A percentile compares a stretch with the other conserved stretches of the same genome.
Conservation (phyloP, 805 yeast genomes). For the Candida ulmi region DNA sequence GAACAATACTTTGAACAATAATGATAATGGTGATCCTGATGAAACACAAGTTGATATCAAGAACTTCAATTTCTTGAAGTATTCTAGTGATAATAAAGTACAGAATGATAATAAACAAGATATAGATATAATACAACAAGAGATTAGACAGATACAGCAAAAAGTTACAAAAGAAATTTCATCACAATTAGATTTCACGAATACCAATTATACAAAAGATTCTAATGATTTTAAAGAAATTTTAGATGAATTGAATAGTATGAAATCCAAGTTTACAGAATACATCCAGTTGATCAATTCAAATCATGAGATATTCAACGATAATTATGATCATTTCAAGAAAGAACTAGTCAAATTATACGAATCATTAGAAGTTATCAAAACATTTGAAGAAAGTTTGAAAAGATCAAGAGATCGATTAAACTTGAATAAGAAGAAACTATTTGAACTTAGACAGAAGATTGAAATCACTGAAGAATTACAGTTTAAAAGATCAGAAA, state of each 20-base stretch:
- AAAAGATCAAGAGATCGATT: constrained; percentile 7
- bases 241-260: neutral
- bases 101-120: too few relatives aligned
- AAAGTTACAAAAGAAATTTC: constrained; percentile 1
- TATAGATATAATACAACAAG: neutral
- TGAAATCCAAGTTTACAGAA: neutral
- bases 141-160: constrained; percentile 1
- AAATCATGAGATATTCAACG: neutral
- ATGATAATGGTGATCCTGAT: neutral
- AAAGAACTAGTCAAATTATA: constrained; percentile 5
- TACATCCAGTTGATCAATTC: neutral
- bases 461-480: constrained; percentile 10
- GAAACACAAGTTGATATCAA: neutral
- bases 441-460: constrained; percentile 6
- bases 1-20: neutral
- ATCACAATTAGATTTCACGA: constrained; percentile 4
- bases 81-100: neutral
- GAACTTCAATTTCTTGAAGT: constrained; percentile 4
- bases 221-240: neutral
- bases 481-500: constrained; percentile 3
- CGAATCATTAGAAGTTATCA: constrained; percentile 7
- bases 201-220: neutral
- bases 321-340: neutral
- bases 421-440: constrained; percentile 8
- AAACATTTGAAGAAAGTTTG: constrained; percentile 8